Evolutionary conservation across 305 asterid species (phyloP).

Genomic region (Solanum hybrid): DNA sequence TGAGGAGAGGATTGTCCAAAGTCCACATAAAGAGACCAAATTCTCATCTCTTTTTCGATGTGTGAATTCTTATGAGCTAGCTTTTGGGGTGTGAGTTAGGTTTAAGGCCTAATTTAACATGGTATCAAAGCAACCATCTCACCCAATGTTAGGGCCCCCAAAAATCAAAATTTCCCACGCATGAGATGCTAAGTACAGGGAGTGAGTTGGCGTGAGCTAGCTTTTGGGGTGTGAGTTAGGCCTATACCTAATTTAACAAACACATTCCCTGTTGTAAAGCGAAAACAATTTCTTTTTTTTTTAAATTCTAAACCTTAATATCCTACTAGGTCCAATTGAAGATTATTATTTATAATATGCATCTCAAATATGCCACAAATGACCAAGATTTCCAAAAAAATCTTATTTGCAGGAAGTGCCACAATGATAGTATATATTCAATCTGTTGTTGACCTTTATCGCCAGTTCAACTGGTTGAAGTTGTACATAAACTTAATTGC

Average conservation of each 20-base stretch:
- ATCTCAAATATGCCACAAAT: neutral
- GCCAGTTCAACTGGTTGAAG: neutral
- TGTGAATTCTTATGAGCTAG: neutral
- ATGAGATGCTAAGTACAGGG: neutral
- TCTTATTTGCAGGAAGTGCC: neutral
- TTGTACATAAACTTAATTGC: neutral
- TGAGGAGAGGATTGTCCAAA: neutral
- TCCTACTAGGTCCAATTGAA: neutral
- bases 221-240: neutral
- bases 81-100: neutral
- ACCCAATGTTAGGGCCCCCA: neutral
- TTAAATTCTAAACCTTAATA: neutral
- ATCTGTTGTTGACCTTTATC: neutral
- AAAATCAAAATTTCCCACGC: neutral
- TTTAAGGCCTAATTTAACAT: neutral
- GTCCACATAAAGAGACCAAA: neutral
- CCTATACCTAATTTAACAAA: neutral
- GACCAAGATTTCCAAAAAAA: neutral
- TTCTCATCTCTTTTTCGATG: neutral
- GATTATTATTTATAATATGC: neutral
- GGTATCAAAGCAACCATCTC: neutral
- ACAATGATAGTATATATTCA: neutral
- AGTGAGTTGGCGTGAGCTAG: neutral
- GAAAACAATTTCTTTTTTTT: neutral
- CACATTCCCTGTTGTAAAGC: neutral